These are phyloP conservation scores for Talaromyces sp. DNA, from an alignment of 2,329 filamentous ascomycete genomes.

Conservation along the genomic window DNA sequence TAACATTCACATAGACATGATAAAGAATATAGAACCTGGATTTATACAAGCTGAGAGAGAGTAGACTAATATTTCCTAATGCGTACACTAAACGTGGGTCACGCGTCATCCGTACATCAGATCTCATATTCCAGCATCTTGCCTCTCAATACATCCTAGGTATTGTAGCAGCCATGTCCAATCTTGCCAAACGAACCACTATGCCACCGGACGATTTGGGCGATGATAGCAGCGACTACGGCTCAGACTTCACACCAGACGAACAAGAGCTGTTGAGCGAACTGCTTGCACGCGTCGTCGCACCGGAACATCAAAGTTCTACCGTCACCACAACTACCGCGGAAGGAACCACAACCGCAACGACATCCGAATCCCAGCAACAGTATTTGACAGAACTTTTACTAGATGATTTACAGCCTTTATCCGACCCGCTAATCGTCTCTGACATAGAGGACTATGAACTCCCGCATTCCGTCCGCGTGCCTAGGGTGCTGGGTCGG, in stretches of 20 bases:
- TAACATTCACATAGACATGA: neutral
- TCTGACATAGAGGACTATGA: constrained; percentile 46
- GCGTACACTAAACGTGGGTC: neutral
- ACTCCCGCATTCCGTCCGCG: constrained; percentile 32
- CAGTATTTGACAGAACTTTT: constrained; percentile 15
- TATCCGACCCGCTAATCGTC: constrained; percentile 24
- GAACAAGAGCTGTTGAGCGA: constrained; percentile 54
- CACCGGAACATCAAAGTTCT: constrained; percentile 2
- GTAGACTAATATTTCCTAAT: neutral
- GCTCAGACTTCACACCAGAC: constrained; percentile 58
- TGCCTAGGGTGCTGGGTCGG: constrained; percentile 42
- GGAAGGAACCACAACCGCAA: constrained; percentile 23
- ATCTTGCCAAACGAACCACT: neutral
- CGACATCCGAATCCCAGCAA: constrained; percentile 17
- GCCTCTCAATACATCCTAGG: neutral
- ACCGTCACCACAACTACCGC: constrained; percentile 9
- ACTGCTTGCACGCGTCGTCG: constrained; percentile 47
- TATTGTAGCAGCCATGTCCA: neutral
- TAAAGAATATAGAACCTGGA: neutral
- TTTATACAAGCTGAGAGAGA: no score
- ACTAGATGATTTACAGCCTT: constrained; percentile 21
- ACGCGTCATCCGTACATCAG: constrained; percentile 11
- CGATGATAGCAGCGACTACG: constrained; percentile 55
- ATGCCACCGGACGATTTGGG: neutral
- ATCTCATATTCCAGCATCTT: neutral